Evolutionary conservation across 208 protist species (phyloP).

Genomic region (Leishmania braziliensis): DNA sequence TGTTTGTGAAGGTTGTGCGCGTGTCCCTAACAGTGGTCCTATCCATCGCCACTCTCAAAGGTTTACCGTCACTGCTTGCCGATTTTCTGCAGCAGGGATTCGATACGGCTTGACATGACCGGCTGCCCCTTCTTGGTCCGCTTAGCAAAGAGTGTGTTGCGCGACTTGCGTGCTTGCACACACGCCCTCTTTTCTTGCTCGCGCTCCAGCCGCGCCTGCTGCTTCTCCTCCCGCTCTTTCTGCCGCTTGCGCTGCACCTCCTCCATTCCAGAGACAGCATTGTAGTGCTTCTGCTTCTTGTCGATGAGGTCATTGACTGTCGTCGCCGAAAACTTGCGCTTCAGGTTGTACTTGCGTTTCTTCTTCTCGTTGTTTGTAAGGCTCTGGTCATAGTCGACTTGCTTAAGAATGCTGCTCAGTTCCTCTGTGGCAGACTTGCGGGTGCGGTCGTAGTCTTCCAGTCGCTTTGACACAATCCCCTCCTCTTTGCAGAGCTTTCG

Average conservation of each 20-base stretch:
- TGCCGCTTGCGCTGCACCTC: conserved; percentile 54
- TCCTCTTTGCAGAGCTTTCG: conserved; percentile 81
- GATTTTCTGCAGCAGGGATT: conserved; percentile 75
- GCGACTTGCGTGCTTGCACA: conserved; percentile 50
- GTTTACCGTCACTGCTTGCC: conserved; percentile 18
- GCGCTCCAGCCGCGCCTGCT: conserved; percentile 42
- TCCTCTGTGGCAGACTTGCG: conserved; percentile 39
- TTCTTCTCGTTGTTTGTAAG: conserved; percentile 89
- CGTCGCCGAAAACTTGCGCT: conserved; percentile 82
- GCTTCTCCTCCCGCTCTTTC: conserved; percentile 49
- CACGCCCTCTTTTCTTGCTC: conserved; percentile 48
- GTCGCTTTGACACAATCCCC: conserved; percentile 78
- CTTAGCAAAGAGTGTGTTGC: conserved; percentile 64
- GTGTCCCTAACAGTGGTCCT: not conserved
- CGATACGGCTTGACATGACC: conserved; percentile 72
- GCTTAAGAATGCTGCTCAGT: conserved; percentile 58
- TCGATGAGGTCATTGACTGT: conserved; percentile 69
- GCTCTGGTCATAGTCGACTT: conserved; percentile 84
- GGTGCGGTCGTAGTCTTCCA: conserved; percentile 79
- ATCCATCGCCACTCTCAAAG: not conserved
- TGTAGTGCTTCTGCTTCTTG: conserved; percentile 64
- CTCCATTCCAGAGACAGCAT: conserved; percentile 62
- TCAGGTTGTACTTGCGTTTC: conserved; percentile 85
- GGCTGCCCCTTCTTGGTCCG: conserved; percentile 81
- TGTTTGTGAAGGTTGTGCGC: not conserved